Evolutionary conservation across 2,329 filamentous ascomycete species (phyloP), one percentile per base, ranked within the genome.

Genomic region (Calonectria hawksworthii): DNA sequence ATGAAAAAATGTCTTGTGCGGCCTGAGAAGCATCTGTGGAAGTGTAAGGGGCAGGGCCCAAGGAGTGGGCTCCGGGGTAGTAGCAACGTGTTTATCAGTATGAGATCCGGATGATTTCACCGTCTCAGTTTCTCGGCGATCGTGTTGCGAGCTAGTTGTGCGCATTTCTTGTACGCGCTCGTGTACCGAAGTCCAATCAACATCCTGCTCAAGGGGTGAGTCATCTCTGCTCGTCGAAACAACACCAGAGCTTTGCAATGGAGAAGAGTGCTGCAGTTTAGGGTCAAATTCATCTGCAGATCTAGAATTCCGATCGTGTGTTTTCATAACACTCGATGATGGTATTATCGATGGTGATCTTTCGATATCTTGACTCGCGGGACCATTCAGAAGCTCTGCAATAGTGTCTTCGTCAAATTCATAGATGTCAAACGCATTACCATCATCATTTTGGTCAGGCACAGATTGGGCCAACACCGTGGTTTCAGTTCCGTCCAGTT

Each of bases 1-100:
- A 32, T 92, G 88, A 77, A 94, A 94, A 80, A 92, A 94, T 0
- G 90, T 92, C 30, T 76, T 81, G 70, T 75, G 76, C 66, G 80
- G 79, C n/a, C 70, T 74, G 23, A 77, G 56, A 4, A 54, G 74
- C 61, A 68, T 56, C 23, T 76, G 54, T 18, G 64, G 21, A 14
- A 54, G 52, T 38, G 18, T 26, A 30, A 18, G 26, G 56, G 54
- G 16, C 21, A 69, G 68, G n/a, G 59, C 34, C 44, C 72, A 72
- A 23, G 66, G 68, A 63, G 38, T 69, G 44, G 66, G 68, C 44
- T 32, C 56, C 26, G 56, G 68, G 41, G 50, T 36, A 23, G 30
- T 41, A 18, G 51, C 41, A 13, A 56, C 50, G 52, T 54, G 30
- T 59, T 59, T 70, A 13, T 36, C 51, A 44, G 67, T 50, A 41